Percentiles rank a stretch among this genome's conserved stretches.
These are phyloP conservation scores for Fusarium cyanostomum DNA, from an alignment of 2,329 filamentous ascomycete species.

Conservation along the genomic window DNA sequence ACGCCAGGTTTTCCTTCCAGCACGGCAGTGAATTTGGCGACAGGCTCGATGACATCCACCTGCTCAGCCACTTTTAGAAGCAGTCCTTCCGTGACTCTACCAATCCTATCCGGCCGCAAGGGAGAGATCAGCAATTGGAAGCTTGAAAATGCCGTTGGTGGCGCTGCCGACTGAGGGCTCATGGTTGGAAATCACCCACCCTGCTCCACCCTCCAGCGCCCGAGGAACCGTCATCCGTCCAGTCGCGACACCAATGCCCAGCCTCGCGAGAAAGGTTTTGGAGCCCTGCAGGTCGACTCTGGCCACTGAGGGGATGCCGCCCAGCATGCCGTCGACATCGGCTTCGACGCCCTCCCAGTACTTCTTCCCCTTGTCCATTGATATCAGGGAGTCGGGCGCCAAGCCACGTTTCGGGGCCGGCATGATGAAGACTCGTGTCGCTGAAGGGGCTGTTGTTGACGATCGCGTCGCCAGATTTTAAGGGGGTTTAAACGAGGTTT, in stretches of 20 bases:
- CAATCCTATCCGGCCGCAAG: conserved; percentile 67
- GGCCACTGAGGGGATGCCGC: conserved; percentile 68
- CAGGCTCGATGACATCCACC: conserved; percentile 87
- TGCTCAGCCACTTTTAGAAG: conserved; percentile 73
- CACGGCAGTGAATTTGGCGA: conserved; percentile 78
- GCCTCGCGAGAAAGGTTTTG: conserved; percentile 73
- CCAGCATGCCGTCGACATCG: conserved; percentile 78
- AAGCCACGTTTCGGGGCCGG: neutral
- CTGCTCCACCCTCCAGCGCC: conserved; percentile 53
- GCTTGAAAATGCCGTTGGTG: neutral
- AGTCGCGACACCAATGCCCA: conserved; percentile 57
- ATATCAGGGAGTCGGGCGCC: conserved; percentile 48
- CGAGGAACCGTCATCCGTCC: conserved; percentile 44
- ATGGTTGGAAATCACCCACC: conserved; percentile 43
- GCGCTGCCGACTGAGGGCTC: too few species aligned
- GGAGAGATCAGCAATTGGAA: neutral
- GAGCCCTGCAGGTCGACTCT: conserved; percentile 76
- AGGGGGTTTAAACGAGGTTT: neutral
- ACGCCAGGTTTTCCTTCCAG: conserved; percentile 67
- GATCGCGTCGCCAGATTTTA: neutral
- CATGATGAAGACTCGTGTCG: conserved; percentile 12
- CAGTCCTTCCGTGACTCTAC: conserved; percentile 81
- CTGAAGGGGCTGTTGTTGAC: neutral
- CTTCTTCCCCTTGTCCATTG: conserved; percentile 48
- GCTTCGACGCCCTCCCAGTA: conserved; percentile 61